Conservation (phyloP, 805 yeast genomes). For the Tetrapisispora nanseiensis region DNA sequence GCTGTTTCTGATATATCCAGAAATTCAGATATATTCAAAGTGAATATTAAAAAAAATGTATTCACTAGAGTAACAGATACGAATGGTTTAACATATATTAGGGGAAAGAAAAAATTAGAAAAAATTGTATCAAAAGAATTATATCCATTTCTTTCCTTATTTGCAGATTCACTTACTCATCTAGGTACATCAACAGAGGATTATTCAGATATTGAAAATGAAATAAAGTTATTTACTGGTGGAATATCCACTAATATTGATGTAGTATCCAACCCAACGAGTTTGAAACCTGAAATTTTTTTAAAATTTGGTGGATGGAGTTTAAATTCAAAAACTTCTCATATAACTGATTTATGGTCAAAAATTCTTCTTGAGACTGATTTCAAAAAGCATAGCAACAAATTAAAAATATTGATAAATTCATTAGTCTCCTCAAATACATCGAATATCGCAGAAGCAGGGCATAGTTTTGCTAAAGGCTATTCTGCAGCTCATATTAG, state of each 20-base stretch:
- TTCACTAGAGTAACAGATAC: constrained; percentile 53
- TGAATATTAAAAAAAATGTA: constrained; percentile 28
- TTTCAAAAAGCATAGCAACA: constrained; percentile 50
- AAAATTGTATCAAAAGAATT: constrained; percentile 47
- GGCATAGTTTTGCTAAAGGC: constrained; percentile 73
- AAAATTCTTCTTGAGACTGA: constrained; percentile 64
- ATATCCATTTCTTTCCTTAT: constrained; percentile 64
- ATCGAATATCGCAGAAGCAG: constrained; percentile 73
- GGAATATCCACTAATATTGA: constrained; percentile 61
- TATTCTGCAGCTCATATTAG: constrained; percentile 58
- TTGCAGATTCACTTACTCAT: constrained; percentile 69
- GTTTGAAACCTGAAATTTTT: constrained; percentile 39
- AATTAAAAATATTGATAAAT: constrained; percentile 63
- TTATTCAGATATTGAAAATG: constrained; percentile 77
- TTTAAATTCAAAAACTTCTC: constrained; percentile 49
- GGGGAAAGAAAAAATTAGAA: constrained; percentile 53
- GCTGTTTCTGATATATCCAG: constrained; percentile 63
- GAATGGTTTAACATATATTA: constrained; percentile 72
- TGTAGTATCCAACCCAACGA: constrained; percentile 47
- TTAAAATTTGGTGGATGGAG: constrained; percentile 61
- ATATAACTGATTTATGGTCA: constrained; percentile 55
- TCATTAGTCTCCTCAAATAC: constrained; percentile 67
- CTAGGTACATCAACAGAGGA: constrained; percentile 69
- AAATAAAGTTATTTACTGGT: constrained; percentile 75
- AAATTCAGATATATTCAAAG: constrained; percentile 34